A percentile compares a stretch with the other conserved stretches of the same genome.
Conservation (phyloP, 2,329 filamentous ascomycete genomes). For the Teratosphaeria destructans region DNA sequence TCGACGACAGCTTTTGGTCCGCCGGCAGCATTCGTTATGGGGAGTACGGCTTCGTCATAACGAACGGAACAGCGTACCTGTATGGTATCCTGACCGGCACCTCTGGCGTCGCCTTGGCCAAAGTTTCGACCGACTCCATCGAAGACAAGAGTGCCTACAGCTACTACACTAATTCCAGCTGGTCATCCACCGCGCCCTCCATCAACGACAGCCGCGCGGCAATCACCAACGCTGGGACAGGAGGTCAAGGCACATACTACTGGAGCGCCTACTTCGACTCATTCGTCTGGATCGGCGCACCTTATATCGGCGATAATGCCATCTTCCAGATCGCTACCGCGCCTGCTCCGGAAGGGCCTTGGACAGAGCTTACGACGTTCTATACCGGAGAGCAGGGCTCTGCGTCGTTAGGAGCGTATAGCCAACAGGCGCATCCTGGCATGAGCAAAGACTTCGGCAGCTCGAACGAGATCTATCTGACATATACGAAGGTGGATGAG, state of each 20-base stretch:
- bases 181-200: slow-evolving; percentile 9
- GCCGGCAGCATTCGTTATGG: slow-evolving; percentile 12
- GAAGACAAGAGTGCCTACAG: slow-evolving; percentile 13
- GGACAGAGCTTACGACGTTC: slow-evolving; percentile 14
- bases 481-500: slow-evolving; percentile 1
- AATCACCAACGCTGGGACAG: slow-evolving; percentile 19
- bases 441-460: slow-evolving; percentile 1
- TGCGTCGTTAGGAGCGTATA: background rate
- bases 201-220: slow-evolving; percentile 6
- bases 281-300: slow-evolving; percentile 24
- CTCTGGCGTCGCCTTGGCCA: slow-evolving; percentile 9
- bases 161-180: slow-evolving; percentile 11
- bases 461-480: slow-evolving; percentile 2
- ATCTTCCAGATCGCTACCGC: slow-evolving; percentile 21
- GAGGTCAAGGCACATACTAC: slow-evolving; percentile 24
- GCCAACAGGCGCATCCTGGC: slow-evolving; percentile 3
- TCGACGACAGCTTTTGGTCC: slow-evolving; percentile 11
- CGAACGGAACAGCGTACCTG: slow-evolving; percentile 11
- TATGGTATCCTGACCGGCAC: slow-evolving; percentile 10
- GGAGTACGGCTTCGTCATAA: slow-evolving; percentile 12
- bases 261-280: slow-evolving; percentile 18
- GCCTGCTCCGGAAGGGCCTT: slow-evolving; percentile 22
- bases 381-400: slow-evolving; percentile 11
- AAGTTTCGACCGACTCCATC: slow-evolving; percentile 8
- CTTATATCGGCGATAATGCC: slow-evolving; percentile 6